Base-by-base conservation (phyloP, 441 rosid genomes). In the Daphne laureola region DNA sequence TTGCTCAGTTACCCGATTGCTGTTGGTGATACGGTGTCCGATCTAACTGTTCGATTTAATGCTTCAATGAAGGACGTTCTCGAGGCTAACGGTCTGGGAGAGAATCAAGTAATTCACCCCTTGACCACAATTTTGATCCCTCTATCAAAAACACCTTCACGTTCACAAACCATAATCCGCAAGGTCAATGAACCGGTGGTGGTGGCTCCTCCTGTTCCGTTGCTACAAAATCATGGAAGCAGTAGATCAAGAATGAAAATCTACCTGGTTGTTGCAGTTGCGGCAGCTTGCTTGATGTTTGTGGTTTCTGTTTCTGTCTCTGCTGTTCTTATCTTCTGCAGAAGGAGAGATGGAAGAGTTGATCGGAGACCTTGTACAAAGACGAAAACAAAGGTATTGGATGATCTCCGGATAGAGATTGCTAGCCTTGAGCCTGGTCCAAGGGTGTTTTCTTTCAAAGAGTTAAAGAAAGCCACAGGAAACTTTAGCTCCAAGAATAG, bases 91-190 rank as follows among this genome's bases (percentile, higher is more conserved):
- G 68, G 66, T 15, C 46, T 81, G 66, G 58, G 13, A 14, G 66
- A 58, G 16, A 59, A 59, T 40, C 55, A 61, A 13, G 17, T 17
- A 15, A 14, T 76, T 23, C 57, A 31, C 49, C 66, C 78, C 23
- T 62, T 53, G 36, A 78, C 84, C 13, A 78, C 84, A 2, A 59
- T 81, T 64, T 66, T 76, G 41, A 58, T 78, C 25, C 84, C 82
- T 46, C 38, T 74, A 43, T 4, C 53, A 1, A 25, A 60, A 35
- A 44, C 47, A 50, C 80, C 87, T 42, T 61, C 6, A 2, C 71
- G 70, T 51, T 71, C 58, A 12, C 63, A 67, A 15, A 72, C 73
- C 60, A 51, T 41, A 58, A 55, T 54, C 53, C 66, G 51, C 15
- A 21, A 42, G 17, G 41, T 3, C 46, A 12, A 21, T 21, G 25